Evolutionary conservation across 2,329 filamentous ascomycete species (phyloP).

Genomic region (Fonsecaea monophora): DNA sequence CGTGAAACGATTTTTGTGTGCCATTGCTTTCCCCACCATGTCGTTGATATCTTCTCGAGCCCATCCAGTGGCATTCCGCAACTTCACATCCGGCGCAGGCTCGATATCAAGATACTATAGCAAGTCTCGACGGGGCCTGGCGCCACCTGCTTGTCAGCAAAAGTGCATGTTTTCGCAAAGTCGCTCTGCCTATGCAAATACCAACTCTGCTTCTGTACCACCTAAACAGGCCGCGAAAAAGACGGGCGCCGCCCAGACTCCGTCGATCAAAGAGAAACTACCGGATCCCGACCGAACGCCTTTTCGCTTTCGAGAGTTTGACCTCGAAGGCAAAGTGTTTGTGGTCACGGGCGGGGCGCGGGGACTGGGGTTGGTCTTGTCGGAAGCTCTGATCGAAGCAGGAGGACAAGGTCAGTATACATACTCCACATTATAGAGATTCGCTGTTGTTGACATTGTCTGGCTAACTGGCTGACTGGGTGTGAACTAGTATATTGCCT

Average conservation of each 20-base stretch:
- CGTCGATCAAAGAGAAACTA: constrained; percentile 32
- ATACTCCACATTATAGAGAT: constrained; percentile 42
- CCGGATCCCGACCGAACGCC: constrained; percentile 32
- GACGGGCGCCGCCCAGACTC: constrained; percentile 2
- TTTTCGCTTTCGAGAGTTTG: constrained; percentile 52
- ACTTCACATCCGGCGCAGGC: neutral
- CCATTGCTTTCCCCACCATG: constrained; percentile 13
- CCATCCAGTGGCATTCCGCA: constrained; percentile 12
- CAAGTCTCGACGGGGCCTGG: constrained; percentile 4
- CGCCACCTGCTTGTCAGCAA: neutral
- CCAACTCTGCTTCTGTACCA: neutral
- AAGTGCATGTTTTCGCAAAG: constrained; percentile 6
- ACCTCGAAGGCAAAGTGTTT: constrained; percentile 51
- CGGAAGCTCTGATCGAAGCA: constrained; percentile 56
- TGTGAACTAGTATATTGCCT: constrained; percentile 54
- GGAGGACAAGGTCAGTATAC: constrained; percentile 56
- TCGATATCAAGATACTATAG: constrained; percentile 18
- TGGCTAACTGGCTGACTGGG: constrained; percentile 20
- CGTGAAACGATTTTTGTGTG: neutral
- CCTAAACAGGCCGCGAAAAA: constrained; percentile 9
- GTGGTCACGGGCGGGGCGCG: constrained; percentile 53
- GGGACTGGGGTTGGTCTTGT: constrained; percentile 55
- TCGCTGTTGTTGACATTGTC: neutral
- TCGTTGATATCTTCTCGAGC: constrained; percentile 1
- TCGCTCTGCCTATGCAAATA: neutral